Evolutionary conservation across 352 stramenopile species (phyloP), one percentile per base, ranked within the genome.

Genomic region (Globisporangium abappressorium): DNA sequence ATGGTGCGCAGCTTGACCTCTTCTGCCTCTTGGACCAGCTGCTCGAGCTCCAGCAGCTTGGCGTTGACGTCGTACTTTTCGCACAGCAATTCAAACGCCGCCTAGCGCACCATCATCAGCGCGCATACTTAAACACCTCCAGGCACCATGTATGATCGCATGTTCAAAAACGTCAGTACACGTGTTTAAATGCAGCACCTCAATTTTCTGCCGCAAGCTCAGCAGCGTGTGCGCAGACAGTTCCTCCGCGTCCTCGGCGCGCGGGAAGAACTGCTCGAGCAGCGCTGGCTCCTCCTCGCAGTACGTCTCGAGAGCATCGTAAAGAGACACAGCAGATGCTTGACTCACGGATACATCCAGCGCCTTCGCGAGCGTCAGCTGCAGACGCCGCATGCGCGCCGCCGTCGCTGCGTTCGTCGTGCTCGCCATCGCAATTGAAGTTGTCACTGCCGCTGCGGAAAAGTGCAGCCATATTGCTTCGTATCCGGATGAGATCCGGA

Each of bases 351-450:
- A 85, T 28, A 87, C 78, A 51, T 90, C 78, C 55, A 91, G 72
- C 54, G 83, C 83, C 70, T 90, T 91, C 70, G 85, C 77, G 0
- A 90, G 73, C 38, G 84, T 87, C 66, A 85, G 56, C 62, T 79
- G 72, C 83, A 90, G 85, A 64, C 83, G 79, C 65, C 80, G 74
- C 74, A 81, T 81, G 26, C 56, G 56, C 33, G 33, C 56, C 9
- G 56, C 20, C 33, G n/a, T 62, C 55, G 28, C 22, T 4, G 5
- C 5, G 18, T 5, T 38, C 33, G 14, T 46, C 18, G 38, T 3
- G 18, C 38, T 20, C 30, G 11, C 20, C 26, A 8, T 20, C 30
- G 20, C 20, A 20, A 8, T 62, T 56, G 49, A 51, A 51, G 30
- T 14, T 61, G 55, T 12, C 56, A 62, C 8, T 49, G n/a, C 56